Percentiles rank a stretch among this genome's conserved stretches.
phyloP scores from a whole-genome alignment of 345 rosid genomes.

The Corymbia maculata region DNA sequence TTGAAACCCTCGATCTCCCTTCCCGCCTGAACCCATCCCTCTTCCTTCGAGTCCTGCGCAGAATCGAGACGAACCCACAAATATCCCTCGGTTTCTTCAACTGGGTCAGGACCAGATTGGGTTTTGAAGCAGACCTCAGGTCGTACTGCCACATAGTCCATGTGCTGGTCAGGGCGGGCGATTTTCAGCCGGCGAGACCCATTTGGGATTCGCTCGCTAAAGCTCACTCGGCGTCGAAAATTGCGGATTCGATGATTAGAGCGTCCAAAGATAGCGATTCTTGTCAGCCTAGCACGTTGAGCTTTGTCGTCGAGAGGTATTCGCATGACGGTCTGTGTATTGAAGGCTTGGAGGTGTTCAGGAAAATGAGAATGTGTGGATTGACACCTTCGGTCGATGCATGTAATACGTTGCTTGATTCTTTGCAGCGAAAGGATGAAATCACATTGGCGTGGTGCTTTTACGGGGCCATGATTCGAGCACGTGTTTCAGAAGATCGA shows the following conservation, averaged over 20 bases:
- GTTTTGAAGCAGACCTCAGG: constrained; percentile 44
- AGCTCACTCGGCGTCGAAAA: constrained; percentile 12
- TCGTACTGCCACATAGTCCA: constrained; percentile 36
- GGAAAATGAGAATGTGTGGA: constrained; percentile 21
- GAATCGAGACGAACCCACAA: constrained; percentile 28
- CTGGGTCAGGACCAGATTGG: constrained; percentile 30
- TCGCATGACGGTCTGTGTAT: constrained; percentile 16
- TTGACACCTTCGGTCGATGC: constrained; percentile 25
- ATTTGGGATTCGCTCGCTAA: constrained; percentile 30
- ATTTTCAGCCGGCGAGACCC: constrained; percentile 14
- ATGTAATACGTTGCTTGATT: constrained; percentile 43
- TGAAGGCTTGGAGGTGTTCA: constrained; percentile 39
- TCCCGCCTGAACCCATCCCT: constrained; percentile 33
- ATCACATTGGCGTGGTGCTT: constrained; percentile 40
- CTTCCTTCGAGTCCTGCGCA: constrained; percentile 43
- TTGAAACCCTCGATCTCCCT: constrained; percentile 27
- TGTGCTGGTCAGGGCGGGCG: constrained; percentile 16
- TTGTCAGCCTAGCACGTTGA: constrained; percentile 10
- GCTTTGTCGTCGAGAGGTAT: constrained; percentile 38
- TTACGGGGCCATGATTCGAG: constrained; percentile 41
- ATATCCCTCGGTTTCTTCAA: constrained; percentile 51
- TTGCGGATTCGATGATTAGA: constrained; percentile 31
- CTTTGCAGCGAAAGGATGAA: constrained; percentile 21
- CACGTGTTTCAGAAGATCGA: constrained; percentile 21
- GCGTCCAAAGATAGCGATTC: constrained; percentile 31